phyloP scores from a whole-genome alignment of 2,329 filamentous ascomycete species.

The Neofusicoccum laricinum region DNA sequence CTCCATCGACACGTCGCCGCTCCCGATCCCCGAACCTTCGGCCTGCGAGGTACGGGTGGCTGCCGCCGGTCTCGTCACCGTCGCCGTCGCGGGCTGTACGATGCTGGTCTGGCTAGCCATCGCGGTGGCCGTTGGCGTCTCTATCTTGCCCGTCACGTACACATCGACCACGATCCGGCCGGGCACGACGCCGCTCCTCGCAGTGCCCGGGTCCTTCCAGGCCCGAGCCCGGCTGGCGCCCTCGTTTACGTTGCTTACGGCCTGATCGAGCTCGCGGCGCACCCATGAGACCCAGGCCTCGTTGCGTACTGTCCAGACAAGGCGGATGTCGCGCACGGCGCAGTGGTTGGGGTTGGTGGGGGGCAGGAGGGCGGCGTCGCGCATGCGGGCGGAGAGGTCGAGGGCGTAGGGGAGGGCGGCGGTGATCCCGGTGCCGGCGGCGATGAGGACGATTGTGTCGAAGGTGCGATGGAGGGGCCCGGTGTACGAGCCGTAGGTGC shows the following conservation, averaged over 20 bases:
- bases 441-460: slow-evolving; percentile 20
- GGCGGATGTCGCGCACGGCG: slow-evolving; percentile 14
- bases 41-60: too few species aligned
- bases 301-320: slow-evolving; percentile 20
- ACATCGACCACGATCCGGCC: slow-evolving; percentile 18
- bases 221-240: neutral
- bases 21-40: too few species aligned
- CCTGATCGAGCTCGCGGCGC: slow-evolving; percentile 15
- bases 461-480: slow-evolving; percentile 19
- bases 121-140: neutral
- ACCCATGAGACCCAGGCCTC: slow-evolving; percentile 18
- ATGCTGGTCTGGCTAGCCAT: too few species aligned
- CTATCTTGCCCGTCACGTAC: slow-evolving; percentile 16
- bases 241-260: neutral
- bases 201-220: neutral
- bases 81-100: neutral
- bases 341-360: slow-evolving; percentile 7
- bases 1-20: too few species aligned
- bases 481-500: slow-evolving; percentile 26
- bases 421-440: slow-evolving; percentile 20
- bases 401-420: slow-evolving; percentile 20
- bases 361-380: neutral
- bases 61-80: too few species aligned
- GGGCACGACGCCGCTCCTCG: too few species aligned
- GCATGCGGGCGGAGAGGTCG: slow-evolving; percentile 19